Percentiles rank a stretch among this genome's conserved stretches.
Evolutionary conservation across 2,329 filamentous ascomycete species (phyloP).

Genomic region (Botrytis aclada): DNA sequence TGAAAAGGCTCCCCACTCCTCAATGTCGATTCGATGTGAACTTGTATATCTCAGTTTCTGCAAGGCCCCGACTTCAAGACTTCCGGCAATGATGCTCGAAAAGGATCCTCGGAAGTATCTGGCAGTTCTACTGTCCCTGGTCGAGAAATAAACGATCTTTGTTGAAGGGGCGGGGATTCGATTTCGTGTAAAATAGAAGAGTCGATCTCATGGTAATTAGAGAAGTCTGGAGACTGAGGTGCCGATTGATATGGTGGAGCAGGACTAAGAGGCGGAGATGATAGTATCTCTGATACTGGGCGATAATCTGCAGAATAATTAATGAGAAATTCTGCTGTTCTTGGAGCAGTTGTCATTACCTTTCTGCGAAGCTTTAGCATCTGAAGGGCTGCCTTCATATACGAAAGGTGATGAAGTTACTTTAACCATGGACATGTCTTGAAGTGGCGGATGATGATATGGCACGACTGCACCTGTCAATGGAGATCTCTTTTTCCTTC

Average conservation of each 20-base stretch:
- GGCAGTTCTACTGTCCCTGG: neutral
- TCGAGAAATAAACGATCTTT: neutral
- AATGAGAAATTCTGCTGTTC: neutral
- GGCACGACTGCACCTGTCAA: neutral
- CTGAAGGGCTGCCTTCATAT: neutral
- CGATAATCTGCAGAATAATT: neutral
- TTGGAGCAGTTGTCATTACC: neutral
- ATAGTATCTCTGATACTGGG: neutral
- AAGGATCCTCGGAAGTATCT: neutral
- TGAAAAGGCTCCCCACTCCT: neutral
- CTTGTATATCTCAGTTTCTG: neutral
- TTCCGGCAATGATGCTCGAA: neutral
- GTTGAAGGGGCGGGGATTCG: neutral
- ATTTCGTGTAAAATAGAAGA: constrained; percentile 2
- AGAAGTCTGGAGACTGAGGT: neutral
- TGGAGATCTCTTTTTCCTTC: neutral
- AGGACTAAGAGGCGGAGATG: constrained; percentile 5
- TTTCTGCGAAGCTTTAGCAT: neutral
- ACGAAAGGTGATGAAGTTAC: neutral
- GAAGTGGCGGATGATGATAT: neutral
- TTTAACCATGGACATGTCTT: neutral
- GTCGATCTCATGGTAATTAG: constrained; percentile 11
- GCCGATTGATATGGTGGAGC: constrained; percentile 13
- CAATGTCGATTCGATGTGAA: too few species aligned
- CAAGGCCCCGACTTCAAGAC: neutral